Percentiles rank a stretch among this genome's conserved stretches.
Conservation (phyloP, 1,284 basidiomycete genomes). For the Albatrellus sp. region DNA sequence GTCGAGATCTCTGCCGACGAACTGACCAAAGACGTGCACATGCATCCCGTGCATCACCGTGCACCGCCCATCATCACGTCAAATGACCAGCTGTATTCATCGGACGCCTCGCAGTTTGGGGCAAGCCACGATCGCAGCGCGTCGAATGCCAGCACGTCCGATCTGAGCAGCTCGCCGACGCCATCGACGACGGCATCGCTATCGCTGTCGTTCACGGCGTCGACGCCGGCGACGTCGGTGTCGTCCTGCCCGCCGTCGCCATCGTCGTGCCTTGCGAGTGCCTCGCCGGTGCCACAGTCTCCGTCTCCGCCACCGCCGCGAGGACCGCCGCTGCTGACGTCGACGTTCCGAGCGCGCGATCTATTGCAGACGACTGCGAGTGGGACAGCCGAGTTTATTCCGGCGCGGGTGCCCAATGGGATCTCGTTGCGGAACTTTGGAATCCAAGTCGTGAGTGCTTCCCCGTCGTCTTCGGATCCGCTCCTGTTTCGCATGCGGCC, state of each 20-base stretch:
- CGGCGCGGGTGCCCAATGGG: slow-evolving; percentile 57
- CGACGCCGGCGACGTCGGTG: slow-evolving; percentile 10
- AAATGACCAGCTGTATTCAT: slow-evolving; percentile 13
- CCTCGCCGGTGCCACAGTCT: slow-evolving; percentile 7
- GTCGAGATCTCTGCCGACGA: slow-evolving; percentile 13
- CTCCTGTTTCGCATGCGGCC: not conserved
- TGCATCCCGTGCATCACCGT: slow-evolving; percentile 41
- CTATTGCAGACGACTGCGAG: slow-evolving; percentile 20
- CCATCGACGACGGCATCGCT: slow-evolving; percentile 9
- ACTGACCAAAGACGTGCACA: slow-evolving; percentile 21
- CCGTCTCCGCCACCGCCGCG: slow-evolving; percentile 9
- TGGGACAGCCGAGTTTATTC: slow-evolving; percentile 38
- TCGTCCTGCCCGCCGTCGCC: slow-evolving; percentile 7
- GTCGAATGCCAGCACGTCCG: slow-evolving; percentile 6
- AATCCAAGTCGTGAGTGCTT: slow-evolving; percentile 60
- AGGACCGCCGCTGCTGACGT: slow-evolving; percentile 15
- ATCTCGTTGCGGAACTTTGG: slow-evolving; percentile 74
- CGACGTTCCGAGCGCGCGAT: slow-evolving; percentile 24
- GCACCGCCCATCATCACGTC: slow-evolving; percentile 17
- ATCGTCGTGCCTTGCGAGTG: slow-evolving; percentile 2
- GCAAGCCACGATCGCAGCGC: slow-evolving; percentile 13
- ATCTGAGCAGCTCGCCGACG: slow-evolving; percentile 11
- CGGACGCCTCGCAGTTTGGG: slow-evolving; percentile 11
- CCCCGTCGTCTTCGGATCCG: not conserved
- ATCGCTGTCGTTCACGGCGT: slow-evolving; percentile 7